Evolutionary conservation across 2,329 filamentous ascomycete species (phyloP).

Genomic region (Alternaria longipes): DNA sequence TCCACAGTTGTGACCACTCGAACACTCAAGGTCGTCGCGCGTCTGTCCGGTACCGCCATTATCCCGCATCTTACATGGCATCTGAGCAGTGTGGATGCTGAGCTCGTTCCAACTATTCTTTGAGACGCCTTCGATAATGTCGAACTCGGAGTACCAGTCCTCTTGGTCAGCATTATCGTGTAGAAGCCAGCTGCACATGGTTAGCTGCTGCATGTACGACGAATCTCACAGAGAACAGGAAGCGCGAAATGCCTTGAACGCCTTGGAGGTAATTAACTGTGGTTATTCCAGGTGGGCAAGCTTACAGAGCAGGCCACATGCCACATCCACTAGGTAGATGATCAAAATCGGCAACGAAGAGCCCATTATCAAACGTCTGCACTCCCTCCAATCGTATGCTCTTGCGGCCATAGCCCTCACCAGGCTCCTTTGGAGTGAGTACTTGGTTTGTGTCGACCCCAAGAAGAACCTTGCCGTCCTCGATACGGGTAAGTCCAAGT

Average conservation of each 20-base stretch:
- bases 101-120: slow-evolving; percentile 29
- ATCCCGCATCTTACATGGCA: slow-evolving; percentile 13
- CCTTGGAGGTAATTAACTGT: not conserved
- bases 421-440: not conserved
- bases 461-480: slow-evolving; percentile 29
- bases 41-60: slow-evolving; percentile 5
- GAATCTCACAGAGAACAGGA: not conserved
- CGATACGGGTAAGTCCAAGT: slow-evolving; percentile 26
- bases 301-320: slow-evolving; percentile 45
- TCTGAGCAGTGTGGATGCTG: slow-evolving; percentile 26
- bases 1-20: slow-evolving; percentile 20
- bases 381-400: slow-evolving; percentile 36
- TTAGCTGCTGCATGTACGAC: slow-evolving; percentile 8
- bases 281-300: not conserved
- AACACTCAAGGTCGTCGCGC: slow-evolving; percentile 1
- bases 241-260: not conserved
- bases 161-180: slow-evolving; percentile 46
- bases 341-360: slow-evolving; percentile 41
- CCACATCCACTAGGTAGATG: slow-evolving; percentile 44
- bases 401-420: slow-evolving; percentile 28
- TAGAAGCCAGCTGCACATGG: slow-evolving; percentile 45
- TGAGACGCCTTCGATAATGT: slow-evolving; percentile 56
- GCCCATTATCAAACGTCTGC: slow-evolving; percentile 31
- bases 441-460: slow-evolving; percentile 30
- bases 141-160: slow-evolving; percentile 58